Evolutionary conservation across 805 yeast species (phyloP).

Genomic region (Candida succiphila): DNA sequence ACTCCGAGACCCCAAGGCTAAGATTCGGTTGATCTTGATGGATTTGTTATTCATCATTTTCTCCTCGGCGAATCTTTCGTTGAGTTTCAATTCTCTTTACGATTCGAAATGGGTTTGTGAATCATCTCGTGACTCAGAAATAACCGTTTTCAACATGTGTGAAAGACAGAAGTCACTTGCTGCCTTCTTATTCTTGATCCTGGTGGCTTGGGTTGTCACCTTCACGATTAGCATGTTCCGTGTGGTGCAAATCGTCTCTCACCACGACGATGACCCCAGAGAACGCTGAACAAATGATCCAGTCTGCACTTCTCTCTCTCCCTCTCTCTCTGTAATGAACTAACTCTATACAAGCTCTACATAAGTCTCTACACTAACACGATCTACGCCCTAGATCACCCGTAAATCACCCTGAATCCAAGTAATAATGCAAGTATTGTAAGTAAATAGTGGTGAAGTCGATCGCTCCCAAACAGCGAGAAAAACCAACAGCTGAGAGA

Average conservation of each 20-base stretch:
- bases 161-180: conserved; percentile 69
- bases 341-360: no score
- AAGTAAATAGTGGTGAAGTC: no score
- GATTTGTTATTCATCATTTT: conserved; percentile 85
- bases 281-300: not conserved
- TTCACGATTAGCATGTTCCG: conserved; percentile 77
- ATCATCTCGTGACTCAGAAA: conserved; percentile 19
- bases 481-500: no score
- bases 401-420: no score
- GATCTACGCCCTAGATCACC: no score
- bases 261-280: not conserved
- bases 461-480: no score
- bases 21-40: conserved; percentile 68
- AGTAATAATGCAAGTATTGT: no score
- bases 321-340: not conserved
- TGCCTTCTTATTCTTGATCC: conserved; percentile 64
- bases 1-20: conserved; percentile 72
- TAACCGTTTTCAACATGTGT: conserved; percentile 46
- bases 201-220: conserved; percentile 77
- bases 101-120: conserved; percentile 78
- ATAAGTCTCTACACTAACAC: no score
- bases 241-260: conserved; percentile 57
- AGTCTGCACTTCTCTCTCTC: not conserved
- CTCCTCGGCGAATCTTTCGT: conserved; percentile 77
- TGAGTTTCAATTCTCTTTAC: conserved; percentile 74